Evolutionary conservation across 495 filamentous ascomycete species (phyloP).

Genomic region (Amniculicola lignicola): DNA sequence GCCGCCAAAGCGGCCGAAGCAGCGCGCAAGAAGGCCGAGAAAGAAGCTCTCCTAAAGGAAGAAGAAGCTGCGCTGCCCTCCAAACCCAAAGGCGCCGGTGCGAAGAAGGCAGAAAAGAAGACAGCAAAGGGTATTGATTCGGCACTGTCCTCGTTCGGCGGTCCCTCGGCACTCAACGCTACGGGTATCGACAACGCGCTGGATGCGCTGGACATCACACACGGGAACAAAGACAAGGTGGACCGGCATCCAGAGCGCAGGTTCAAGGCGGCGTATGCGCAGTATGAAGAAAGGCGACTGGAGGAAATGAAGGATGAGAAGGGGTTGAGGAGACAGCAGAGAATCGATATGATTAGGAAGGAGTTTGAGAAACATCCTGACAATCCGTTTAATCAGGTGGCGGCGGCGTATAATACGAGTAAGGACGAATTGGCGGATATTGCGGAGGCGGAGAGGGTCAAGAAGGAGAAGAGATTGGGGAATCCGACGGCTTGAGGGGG

Average conservation of each 20-base stretch:
- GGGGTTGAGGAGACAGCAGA: constrained; percentile 75
- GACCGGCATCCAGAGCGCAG: constrained; percentile 83
- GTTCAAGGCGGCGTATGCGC: constrained; percentile 83
- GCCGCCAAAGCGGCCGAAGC: constrained; percentile 82
- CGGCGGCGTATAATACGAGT: constrained; percentile 67
- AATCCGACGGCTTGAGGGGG: background rate
- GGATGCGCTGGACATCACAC: constrained; percentile 71
- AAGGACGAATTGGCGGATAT: constrained; percentile 73
- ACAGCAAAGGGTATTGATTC: constrained; percentile 49
- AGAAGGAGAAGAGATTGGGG: constrained; percentile 67
- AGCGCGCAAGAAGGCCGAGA: constrained; percentile 84
- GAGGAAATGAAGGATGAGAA: constrained; percentile 81
- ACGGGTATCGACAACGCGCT: constrained; percentile 88
- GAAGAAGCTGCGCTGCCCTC: constrained; percentile 67
- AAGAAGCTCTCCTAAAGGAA: constrained; percentile 73
- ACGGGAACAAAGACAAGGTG: constrained; percentile 57
- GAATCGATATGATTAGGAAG: constrained; percentile 71
- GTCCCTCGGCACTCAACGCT: constrained; percentile 64
- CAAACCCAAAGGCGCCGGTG: constrained; percentile 57
- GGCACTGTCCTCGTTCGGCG: constrained; percentile 37
- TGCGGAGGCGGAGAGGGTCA: constrained; percentile 64
- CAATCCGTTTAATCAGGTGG: constrained; percentile 87
- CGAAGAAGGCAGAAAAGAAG: constrained; percentile 67
- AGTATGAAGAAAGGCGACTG: constrained; percentile 78
- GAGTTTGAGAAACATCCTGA: constrained; percentile 91